Evolutionary conservation across 305 asterid genomes (phyloP).

Genomic region (Fraxinus ornus): DNA sequence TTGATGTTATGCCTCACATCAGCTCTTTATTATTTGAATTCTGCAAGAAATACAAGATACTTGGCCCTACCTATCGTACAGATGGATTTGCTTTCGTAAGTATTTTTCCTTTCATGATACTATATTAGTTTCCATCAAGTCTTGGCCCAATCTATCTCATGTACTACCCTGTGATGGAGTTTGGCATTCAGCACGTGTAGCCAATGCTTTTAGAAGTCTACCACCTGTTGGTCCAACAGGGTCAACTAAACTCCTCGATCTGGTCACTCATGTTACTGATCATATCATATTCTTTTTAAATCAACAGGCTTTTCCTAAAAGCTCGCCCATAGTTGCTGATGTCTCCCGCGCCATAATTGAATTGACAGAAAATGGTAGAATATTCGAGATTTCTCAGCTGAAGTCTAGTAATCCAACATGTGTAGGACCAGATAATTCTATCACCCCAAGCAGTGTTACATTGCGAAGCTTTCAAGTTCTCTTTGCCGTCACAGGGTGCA

Average conservation of each 20-base stretch:
- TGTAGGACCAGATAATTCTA: conserved; percentile 14
- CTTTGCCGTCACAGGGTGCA: conserved; percentile 28
- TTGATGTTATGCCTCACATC: conserved; percentile 45
- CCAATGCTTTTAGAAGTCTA: background rate
- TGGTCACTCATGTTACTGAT: background rate
- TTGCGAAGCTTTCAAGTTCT: conserved; percentile 28
- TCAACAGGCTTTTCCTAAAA: conserved; percentile 43
- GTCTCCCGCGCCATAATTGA: conserved; percentile 3
- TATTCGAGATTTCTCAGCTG: conserved; percentile 26
- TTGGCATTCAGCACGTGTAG: background rate
- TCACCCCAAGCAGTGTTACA: conserved; percentile 5
- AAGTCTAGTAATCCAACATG: conserved; percentile 13
- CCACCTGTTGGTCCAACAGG: background rate
- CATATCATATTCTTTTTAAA: background rate
- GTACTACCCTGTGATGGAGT: background rate
- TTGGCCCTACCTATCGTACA: conserved; percentile 43
- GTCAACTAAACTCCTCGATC: background rate
- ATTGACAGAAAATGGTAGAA: conserved; percentile 34
- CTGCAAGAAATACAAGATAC: conserved; percentile 36
- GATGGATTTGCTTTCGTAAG: conserved; percentile 54
- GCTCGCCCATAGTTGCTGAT: conserved; percentile 42
- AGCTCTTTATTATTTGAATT: conserved; percentile 27
- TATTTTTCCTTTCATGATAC: background rate
- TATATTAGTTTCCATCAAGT: background rate
- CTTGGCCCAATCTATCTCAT: conserved; percentile 22